Conservation (phyloP, 2,329 filamentous ascomycete species). For the Blastomyces emzantsi region DNA sequence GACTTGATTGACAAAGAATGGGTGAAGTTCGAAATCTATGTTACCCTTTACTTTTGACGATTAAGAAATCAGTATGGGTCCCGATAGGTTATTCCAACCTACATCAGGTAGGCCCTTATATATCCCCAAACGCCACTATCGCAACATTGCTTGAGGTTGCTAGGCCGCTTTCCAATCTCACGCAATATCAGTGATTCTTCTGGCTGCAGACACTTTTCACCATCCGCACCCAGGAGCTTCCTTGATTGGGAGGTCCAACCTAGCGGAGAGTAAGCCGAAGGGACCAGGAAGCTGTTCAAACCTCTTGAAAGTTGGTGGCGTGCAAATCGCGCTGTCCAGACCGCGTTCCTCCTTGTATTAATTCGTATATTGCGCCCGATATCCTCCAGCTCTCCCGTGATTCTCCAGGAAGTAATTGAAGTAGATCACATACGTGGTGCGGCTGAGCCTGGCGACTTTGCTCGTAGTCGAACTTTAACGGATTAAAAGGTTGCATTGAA, state of each 20-base stretch:
- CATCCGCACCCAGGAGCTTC: neutral
- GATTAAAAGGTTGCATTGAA: too few relatives aligned
- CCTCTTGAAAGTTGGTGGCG: neutral
- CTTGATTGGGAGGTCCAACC: neutral
- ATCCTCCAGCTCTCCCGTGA: neutral
- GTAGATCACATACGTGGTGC: neutral
- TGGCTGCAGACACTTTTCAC: neutral
- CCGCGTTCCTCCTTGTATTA: neutral
- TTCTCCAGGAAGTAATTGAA: neutral
- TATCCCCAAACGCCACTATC: neutral
- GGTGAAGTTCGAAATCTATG: neutral
- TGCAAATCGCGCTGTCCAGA: neutral
- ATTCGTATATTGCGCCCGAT: neutral
- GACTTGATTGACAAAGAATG: neutral
- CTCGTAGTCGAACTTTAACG: too few relatives aligned
- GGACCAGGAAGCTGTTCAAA: neutral
- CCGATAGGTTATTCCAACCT: too few relatives aligned
- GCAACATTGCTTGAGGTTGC: neutral
- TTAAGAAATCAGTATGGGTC: too few relatives aligned
- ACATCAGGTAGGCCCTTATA: neutral
- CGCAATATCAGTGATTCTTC: neutral
- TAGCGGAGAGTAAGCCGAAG: neutral
- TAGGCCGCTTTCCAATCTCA: neutral
- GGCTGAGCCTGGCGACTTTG: neutral
- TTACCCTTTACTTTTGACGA: too few relatives aligned